These are phyloP conservation scores for Mucor piriformis DNA, from an alignment of 371 early-diverging fungal species.

Conservation along the genomic window DNA sequence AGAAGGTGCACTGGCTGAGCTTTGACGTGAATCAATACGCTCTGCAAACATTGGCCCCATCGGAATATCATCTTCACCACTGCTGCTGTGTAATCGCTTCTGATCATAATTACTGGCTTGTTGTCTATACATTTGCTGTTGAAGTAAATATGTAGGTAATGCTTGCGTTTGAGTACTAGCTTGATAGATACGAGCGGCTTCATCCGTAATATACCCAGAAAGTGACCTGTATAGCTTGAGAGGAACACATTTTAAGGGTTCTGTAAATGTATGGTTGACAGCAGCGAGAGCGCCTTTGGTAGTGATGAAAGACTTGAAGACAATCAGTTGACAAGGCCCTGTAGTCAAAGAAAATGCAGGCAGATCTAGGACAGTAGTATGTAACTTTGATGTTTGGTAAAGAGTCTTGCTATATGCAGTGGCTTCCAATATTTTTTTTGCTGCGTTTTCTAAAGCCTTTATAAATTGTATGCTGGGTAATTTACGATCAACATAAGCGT, in stretches of 20 bases:
- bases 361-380: constrained; percentile 33
- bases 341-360: constrained; percentile 40
- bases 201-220: constrained; percentile 33
- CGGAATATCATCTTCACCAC: constrained; percentile 12
- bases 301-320: constrained; percentile 38
- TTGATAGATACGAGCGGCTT: constrained; percentile 32
- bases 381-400: constrained; percentile 30
- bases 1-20: background rate
- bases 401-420: constrained; percentile 33
- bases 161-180: background rate
- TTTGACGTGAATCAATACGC: background rate
- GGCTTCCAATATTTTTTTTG: constrained; percentile 23
- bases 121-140: constrained; percentile 29
- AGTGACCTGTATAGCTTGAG: constrained; percentile 29
- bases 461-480: constrained; percentile 20
- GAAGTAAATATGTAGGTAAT: constrained; percentile 15
- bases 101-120: constrained; percentile 4
- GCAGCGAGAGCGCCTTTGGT: constrained; percentile 36
- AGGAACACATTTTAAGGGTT: constrained; percentile 40
- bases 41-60: constrained; percentile 1
- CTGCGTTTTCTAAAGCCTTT: constrained; percentile 29
- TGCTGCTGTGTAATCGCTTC: background rate
- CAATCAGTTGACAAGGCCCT: constrained; percentile 40
- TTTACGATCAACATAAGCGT: background rate
- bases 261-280: constrained; percentile 39